A percentile compares a stretch with the other conserved stretches of the same genome.
phyloP scores from a whole-genome alignment of 768 basidiomycete species.

The Termitomyces sp. region DNA sequence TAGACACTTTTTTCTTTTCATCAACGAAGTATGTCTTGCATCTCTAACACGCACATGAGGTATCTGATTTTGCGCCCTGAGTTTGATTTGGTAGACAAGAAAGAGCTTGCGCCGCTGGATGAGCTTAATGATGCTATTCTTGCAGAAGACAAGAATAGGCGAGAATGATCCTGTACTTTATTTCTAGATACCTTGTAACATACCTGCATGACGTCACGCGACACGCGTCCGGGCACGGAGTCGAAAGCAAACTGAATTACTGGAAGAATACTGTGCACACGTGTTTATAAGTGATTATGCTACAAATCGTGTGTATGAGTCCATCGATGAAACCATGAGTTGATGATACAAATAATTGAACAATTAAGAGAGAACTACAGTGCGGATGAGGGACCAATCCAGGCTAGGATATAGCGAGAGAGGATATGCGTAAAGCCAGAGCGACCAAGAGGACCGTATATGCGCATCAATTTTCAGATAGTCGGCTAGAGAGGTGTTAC shows the following conservation, averaged over 20 bases:
- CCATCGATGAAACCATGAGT: not conserved
- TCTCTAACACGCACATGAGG: not conserved
- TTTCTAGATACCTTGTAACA: slow-evolving; percentile 6
- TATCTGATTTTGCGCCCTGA: slow-evolving; percentile 22
- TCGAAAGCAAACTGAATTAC: not conserved
- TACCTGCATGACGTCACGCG: slow-evolving; percentile 5
- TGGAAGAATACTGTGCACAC: not conserved
- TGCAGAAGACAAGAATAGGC: slow-evolving; percentile 44
- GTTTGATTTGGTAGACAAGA: slow-evolving; percentile 96
- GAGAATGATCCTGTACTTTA: slow-evolving; percentile 12
- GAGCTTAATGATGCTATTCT: slow-evolving; percentile 92
- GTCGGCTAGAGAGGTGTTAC: not conserved
- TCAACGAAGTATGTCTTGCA: slow-evolving; percentile 71
- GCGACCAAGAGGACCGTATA: not conserved
- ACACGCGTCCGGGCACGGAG: not conserved
- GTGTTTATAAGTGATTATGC: not conserved
- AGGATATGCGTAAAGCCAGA: not conserved
- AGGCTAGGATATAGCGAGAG: not conserved
- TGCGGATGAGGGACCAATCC: not conserved
- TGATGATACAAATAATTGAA: slow-evolving; percentile 1
- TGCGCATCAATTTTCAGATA: slow-evolving; percentile 30
- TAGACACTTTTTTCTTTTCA: slow-evolving; percentile 95
- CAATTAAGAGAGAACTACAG: not conserved
- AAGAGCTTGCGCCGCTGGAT: slow-evolving; percentile 90
- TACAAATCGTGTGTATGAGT: slow-evolving; percentile 6